Conservation (phyloP, 805 yeast genomes). For the Ogataea ganodermae region DNA sequence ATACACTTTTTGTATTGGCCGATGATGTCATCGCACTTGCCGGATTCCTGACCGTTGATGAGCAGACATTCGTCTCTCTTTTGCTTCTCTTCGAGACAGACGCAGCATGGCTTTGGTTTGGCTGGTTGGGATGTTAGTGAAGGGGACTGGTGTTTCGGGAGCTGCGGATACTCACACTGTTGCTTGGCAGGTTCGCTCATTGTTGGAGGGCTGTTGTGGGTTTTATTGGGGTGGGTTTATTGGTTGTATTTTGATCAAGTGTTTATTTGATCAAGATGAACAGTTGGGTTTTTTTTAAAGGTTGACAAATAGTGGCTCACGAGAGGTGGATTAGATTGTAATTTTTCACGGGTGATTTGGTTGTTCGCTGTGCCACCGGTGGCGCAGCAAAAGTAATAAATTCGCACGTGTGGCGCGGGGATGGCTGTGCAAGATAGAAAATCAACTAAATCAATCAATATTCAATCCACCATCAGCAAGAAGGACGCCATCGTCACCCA, state of each 20-base stretch:
- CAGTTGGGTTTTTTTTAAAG: background rate
- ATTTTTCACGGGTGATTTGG: background rate
- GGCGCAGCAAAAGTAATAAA: no score
- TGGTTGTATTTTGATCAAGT: no score
- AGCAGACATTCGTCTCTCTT: slow-evolving; percentile 85
- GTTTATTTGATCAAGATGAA: no score
- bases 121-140: slow-evolving; percentile 21
- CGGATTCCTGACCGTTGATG: slow-evolving; percentile 78
- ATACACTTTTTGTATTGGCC: slow-evolving; percentile 79
- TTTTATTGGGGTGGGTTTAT: no score
- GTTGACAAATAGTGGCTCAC: background rate
- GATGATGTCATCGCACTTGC: slow-evolving; percentile 75
- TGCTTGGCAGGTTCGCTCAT: slow-evolving; percentile 27
- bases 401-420: no score
- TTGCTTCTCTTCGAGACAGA: slow-evolving; percentile 65
- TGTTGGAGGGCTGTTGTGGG: no score
- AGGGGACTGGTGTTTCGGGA: background rate
- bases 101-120: slow-evolving; percentile 96
- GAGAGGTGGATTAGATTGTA: background rate
- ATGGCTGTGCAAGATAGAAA: no score
- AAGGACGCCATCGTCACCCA: no score
- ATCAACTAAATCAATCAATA: no score
- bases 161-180: slow-evolving; percentile 23
- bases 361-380: background rate
- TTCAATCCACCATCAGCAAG: no score